These are phyloP conservation scores for Nepenthes mirabilis DNA, from an alignment of 148 eudicot genomes.

Conservation along the genomic window DNA sequence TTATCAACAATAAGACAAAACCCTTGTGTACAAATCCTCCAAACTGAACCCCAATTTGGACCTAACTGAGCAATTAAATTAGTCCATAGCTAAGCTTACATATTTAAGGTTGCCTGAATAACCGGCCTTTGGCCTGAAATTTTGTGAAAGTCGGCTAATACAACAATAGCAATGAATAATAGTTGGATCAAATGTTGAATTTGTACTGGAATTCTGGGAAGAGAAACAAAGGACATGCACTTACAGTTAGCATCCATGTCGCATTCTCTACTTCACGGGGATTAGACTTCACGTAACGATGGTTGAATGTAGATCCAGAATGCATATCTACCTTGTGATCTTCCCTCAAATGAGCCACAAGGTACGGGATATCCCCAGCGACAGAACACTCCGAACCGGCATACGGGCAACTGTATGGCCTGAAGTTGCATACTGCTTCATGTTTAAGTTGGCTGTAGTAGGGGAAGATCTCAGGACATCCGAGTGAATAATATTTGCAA, in stretches of 20 bases:
- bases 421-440: constrained; percentile 66
- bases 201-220: neutral
- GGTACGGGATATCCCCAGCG: constrained; percentile 58
- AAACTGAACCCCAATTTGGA: too few relatives aligned
- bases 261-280: constrained; percentile 92
- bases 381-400: constrained; percentile 83
- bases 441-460: constrained; percentile 82
- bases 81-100: too few relatives aligned
- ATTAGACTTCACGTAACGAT: constrained; percentile 85
- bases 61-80: too few relatives aligned
- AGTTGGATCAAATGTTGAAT: neutral
- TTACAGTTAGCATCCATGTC: constrained; percentile 90
- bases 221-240: constrained; percentile 13
- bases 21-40: too few relatives aligned
- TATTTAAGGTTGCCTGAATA: too few relatives aligned
- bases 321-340: constrained; percentile 93
- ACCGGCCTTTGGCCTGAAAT: too few relatives aligned
- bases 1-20: too few relatives aligned
- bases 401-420: constrained; percentile 80
- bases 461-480: constrained; percentile 78
- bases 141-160: too few relatives aligned
- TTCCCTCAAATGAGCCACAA: constrained; percentile 66
- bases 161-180: too few relatives aligned
- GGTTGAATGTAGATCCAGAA: constrained; percentile 82
- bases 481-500: constrained; percentile 61